These are phyloP conservation scores for Arthrobotrys entomopaga DNA, from an alignment of 2,329 filamentous ascomycete genomes.

Conservation along the genomic window DNA sequence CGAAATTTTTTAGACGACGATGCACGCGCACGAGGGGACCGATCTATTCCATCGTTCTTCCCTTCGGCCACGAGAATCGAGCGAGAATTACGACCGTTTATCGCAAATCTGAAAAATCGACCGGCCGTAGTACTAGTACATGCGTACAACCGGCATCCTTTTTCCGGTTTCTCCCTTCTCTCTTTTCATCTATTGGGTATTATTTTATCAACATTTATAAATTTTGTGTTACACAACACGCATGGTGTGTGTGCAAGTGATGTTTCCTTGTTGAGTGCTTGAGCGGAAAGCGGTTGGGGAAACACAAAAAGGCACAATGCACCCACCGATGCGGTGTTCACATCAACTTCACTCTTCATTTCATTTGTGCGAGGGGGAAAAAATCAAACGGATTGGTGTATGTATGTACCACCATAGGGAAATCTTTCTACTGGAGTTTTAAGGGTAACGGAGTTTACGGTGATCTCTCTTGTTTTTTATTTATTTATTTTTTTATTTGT, in stretches of 20 bases:
- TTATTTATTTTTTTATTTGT: background rate
- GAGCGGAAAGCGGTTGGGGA: background rate
- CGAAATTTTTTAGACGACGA: too few species aligned
- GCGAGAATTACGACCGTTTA: too few species aligned
- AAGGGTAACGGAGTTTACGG: slow-evolving; percentile 7
- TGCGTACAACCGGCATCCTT: too few species aligned
- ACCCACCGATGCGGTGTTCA: background rate
- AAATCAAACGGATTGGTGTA: slow-evolving; percentile 1
- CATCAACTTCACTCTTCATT: background rate
- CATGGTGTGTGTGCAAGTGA: background rate
- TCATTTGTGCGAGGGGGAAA: background rate
- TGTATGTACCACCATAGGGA: background rate
- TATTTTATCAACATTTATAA: background rate
- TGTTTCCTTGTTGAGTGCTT: background rate
- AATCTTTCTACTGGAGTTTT: background rate
- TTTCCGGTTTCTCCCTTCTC: background rate
- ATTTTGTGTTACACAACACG: slow-evolving; percentile 6
- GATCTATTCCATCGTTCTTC: too few species aligned
- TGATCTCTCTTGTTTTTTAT: background rate
- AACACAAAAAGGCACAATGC: slow-evolving; percentile 1
- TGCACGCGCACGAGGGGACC: too few species aligned
- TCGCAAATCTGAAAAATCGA: too few species aligned
- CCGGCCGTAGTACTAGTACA: too few species aligned
- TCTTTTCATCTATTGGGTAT: background rate
- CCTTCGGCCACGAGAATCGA: too few species aligned